Conservation (phyloP, 176 grass and related monocot species). For the Aegilops bicornis region DNA sequence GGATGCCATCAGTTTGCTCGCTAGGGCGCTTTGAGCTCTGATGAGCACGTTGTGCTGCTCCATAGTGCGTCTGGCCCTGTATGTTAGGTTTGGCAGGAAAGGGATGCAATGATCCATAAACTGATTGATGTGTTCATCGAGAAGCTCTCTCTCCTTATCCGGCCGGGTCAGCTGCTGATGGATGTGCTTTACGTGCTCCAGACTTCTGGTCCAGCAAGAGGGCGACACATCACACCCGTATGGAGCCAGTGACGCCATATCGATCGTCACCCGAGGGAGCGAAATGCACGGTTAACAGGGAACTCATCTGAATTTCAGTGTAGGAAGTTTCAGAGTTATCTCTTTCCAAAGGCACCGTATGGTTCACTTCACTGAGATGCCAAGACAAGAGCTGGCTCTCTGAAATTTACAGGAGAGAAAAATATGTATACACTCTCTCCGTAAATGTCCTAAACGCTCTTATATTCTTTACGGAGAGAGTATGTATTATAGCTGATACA, state of each 20-base stretch:
- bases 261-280: background rate
- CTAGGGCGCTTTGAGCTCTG: background rate
- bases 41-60: slow-evolving; percentile 8
- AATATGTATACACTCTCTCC: background rate
- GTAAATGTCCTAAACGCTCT: too few relatives aligned
- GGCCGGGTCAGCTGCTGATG: background rate
- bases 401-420: background rate
- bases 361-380: background rate
- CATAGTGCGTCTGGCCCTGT: background rate
- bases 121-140: background rate
- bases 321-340: too few relatives aligned
- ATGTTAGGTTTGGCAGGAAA: background rate
- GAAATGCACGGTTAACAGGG: background rate
- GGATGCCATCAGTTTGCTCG: slow-evolving; percentile 2
- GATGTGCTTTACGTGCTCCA: slow-evolving; percentile 13
- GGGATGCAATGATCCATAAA: background rate
- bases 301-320: background rate
- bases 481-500: background rate
- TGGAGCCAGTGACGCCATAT: background rate
- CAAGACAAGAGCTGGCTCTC: background rate
- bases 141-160: background rate
- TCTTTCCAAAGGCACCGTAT: background rate
- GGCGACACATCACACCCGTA: background rate
- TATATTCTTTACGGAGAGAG: too few relatives aligned
- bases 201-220: slow-evolving; percentile 26